Evolutionary conservation across 1,284 basidiomycete species (phyloP).

Genomic region (Rhodotorula sp.): DNA sequence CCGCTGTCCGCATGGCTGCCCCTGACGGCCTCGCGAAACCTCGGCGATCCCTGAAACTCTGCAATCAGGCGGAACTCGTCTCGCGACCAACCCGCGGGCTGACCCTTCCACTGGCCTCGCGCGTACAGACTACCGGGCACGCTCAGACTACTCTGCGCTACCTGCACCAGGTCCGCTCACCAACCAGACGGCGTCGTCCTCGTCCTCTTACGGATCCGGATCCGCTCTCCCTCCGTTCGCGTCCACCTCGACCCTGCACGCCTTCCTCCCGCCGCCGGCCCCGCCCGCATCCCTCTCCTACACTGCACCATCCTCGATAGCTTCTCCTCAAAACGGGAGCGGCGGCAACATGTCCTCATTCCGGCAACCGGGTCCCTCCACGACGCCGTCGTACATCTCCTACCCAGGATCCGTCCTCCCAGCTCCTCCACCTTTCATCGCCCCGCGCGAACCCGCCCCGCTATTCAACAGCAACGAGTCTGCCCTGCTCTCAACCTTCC

Average conservation of each 20-base stretch:
- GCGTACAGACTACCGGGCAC: not conserved
- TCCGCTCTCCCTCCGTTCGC: not conserved
- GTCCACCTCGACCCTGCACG: not conserved
- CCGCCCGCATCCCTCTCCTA: not conserved
- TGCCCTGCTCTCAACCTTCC: conserved; percentile 32
- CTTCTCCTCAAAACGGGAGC: no score
- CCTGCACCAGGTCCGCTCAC: no score
- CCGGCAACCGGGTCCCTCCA: no score
- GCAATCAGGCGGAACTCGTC: not conserved
- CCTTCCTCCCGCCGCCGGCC: not conserved
- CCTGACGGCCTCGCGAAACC: no score
- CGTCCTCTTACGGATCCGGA: no score
- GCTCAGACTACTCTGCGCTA: no score
- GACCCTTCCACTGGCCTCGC: not conserved
- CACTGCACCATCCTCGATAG: not conserved
- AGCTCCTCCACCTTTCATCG: conserved; percentile 1
- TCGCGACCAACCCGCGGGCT: not conserved
- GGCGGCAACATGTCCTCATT: no score
- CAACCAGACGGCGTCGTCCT: no score
- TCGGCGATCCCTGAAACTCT: not conserved
- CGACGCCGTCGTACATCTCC: no score
- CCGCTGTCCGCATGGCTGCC: no score
- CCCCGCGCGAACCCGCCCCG: conserved; percentile 1
- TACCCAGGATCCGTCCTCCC: not conserved
- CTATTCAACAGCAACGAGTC: conserved; percentile 33